Evolutionary conservation across 805 yeast genomes (phyloP), one percentile per base, ranked within the genome.

Genomic region (Spathaspora passalidarum): DNA sequence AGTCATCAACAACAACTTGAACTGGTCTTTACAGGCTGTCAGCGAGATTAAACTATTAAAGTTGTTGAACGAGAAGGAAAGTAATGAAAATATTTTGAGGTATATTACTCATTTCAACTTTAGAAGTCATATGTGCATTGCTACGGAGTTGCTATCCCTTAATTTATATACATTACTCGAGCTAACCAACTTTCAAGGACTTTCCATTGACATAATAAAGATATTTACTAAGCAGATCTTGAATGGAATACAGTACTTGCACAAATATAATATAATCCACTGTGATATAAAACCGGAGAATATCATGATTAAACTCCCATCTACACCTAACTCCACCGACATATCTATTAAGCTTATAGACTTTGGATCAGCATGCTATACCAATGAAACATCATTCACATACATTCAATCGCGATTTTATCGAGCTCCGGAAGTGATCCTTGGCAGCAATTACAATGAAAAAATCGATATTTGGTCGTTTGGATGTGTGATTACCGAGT

Each of bases 101-200:
- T 86, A 84, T 54, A 58, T 70, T 32, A 86, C 82, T 36, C 89
- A 86, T 63, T 88, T 88, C 65, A 80, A 79, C 51, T 89, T 88
- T 60, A 72, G 96, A 47, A 83, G 88, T 17, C 96, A 88, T 57
- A 78, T 88, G 68, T 88, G 96, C 61, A 85, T 88, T 32, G 80
- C 81, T 1, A 85, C 91, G 0, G 96, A 89, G 57, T 62, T 84
- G 5, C 66, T 89, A 16, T 80, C 88, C 0, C 63, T 85, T 14
- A 87, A 86, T 47, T 59, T 88, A 29, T 85, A 78, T 54, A 84
- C 88, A 32, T 62, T 78, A 25, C 60, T 81, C 21, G 82, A 81
- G 54, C 53, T 77, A 1, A 68, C 74, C 0, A 59, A 69, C 22
- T 82, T 75, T 55, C 64, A 63, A 48, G 88, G 88, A 0, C 59